Evolutionary conservation across 1,284 basidiomycete genomes (phyloP).

Genomic region (Fomitopsis betulina): DNA sequence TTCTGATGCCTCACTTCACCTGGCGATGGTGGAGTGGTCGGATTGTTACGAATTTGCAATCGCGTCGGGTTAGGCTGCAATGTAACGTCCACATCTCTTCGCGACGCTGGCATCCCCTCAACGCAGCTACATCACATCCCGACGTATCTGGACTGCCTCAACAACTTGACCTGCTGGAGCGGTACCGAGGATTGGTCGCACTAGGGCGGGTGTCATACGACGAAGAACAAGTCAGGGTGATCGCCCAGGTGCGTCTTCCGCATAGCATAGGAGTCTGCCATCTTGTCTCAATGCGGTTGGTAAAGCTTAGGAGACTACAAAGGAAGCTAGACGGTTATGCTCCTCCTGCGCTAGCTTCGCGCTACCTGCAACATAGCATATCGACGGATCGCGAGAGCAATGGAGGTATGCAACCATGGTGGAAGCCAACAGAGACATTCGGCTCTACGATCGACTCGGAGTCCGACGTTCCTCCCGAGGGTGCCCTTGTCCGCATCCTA

Average conservation of each 20-base stretch:
- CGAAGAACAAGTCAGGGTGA: slow-evolving; percentile 59
- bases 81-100: too few species aligned
- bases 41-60: too few species aligned
- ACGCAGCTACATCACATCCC: neutral
- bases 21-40: too few species aligned
- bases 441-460: slow-evolving; percentile 9
- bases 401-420: slow-evolving; percentile 22
- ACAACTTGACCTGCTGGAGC: slow-evolving; percentile 24
- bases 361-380: slow-evolving; percentile 23
- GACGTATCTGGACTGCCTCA: slow-evolving; percentile 5
- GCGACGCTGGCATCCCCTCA: too few species aligned
- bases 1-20: too few species aligned
- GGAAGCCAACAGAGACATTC: slow-evolving; percentile 9
- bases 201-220: slow-evolving; percentile 53
- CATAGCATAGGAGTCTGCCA: neutral
- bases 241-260: slow-evolving; percentile 48
- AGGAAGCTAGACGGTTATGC: slow-evolving; percentile 44
- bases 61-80: too few species aligned
- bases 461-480: slow-evolving; percentile 9
- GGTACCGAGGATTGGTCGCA: slow-evolving; percentile 25
- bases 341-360: slow-evolving; percentile 35
- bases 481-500: slow-evolving; percentile 44
- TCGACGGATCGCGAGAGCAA: neutral
- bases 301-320: slow-evolving; percentile 43
- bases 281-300: neutral